phyloP scores from a whole-genome alignment of 148 eudicot genomes.

The Polygonum maritimum region DNA sequence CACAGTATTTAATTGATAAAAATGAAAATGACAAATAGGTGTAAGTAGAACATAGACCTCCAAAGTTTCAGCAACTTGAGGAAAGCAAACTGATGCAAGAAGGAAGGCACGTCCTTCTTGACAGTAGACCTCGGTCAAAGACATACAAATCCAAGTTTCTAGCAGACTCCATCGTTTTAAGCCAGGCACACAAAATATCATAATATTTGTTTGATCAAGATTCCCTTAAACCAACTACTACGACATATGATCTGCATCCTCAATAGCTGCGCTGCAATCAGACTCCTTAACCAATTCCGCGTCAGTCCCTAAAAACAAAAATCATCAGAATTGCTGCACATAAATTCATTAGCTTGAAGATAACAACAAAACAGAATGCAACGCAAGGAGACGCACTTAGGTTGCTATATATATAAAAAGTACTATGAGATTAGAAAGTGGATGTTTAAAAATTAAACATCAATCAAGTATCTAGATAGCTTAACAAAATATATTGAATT shows the following conservation, averaged over 20 bases:
- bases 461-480: background rate
- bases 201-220: background rate
- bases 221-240: background rate
- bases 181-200: slow-evolving; percentile 6
- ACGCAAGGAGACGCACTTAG: background rate
- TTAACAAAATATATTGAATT: background rate
- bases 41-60: slow-evolving; percentile 29
- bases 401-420: background rate
- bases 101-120: slow-evolving; percentile 11
- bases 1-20: background rate
- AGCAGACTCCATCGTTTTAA: slow-evolving; percentile 17
- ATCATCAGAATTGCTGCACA: background rate
- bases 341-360: background rate
- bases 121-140: slow-evolving; percentile 11
- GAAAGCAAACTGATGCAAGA: slow-evolving; percentile 15
- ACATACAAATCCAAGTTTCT: slow-evolving; percentile 22
- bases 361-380: background rate
- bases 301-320: background rate
- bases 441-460: background rate
- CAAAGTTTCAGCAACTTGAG: slow-evolving; percentile 15
- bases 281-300: background rate
- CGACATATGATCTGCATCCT: background rate
- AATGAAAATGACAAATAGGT: slow-evolving; percentile 6
- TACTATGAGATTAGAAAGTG: background rate
- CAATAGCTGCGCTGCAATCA: background rate